Evolutionary conservation across 345 rosid species (phyloP), one percentile per base, ranked within the genome.

Genomic region (Psidium friedrichsthalianum): DNA sequence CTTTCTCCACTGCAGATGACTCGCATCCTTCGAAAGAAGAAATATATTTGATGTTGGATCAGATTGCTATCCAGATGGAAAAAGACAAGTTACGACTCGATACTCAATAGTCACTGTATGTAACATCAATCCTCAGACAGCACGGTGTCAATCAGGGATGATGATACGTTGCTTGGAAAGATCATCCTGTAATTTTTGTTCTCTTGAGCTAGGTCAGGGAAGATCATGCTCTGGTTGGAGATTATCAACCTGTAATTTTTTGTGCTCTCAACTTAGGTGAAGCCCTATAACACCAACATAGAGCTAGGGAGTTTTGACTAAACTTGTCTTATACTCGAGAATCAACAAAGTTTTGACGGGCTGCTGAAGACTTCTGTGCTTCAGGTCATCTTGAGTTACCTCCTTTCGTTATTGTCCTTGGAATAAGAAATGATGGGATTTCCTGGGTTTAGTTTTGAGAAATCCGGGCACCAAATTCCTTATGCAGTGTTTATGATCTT

Each of bases 1-100:
- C 89, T 47, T 94, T 94, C 89, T 87, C 92, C 11, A 88, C 74
- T 76, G 89, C 94, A 86, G 94, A 91, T 82, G 85, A 87, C 84
- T 88, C 82, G 55, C 94, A 95, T 87, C 91, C 93, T 51, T 86
- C 86, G 52, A 91, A 87, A 89, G 92, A 88, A 83, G 92, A 87
- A 84, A 88, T 93, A 85, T 89, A 90, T 88, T 85, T 85, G 0
- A 78, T 86, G 55, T 87, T 92, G 92, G 88, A 92, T 59, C 93
- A 88, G 86, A 88, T 91, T 86, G 88, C 89, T 86, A 89, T 87
- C 83, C 87, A 87, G 78, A 83, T 90, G 88, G 96, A 91, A 87
- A 88, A 89, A 85, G 91, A 89, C 76, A 85, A 89, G 91, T 86
- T 91, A 84, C 87, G 85, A 80, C 32, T 69, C 14, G 12, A 69